phyloP scores from a whole-genome alignment of 768 basidiomycete genomes.

The Kwoniella sp. region DNA sequence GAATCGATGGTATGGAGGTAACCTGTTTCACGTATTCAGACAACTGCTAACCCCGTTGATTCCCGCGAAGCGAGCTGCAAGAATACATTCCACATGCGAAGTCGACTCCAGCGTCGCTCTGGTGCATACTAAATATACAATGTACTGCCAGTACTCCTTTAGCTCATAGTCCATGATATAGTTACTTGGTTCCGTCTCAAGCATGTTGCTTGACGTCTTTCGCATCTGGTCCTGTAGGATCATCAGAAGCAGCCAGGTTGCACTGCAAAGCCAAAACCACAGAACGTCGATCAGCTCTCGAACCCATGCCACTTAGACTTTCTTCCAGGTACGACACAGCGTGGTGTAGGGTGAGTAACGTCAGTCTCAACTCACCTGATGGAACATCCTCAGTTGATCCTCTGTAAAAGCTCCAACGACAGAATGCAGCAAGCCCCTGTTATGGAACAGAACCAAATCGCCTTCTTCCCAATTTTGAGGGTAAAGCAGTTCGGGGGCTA shows the following conservation, averaged over 20 bases:
- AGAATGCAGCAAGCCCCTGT: conserved; percentile 76
- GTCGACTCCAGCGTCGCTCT: too few relatives aligned
- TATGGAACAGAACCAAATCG: conserved; percentile 83
- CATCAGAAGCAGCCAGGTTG: conserved; percentile 78
- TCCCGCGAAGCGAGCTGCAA: too few relatives aligned
- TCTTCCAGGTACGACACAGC: too few relatives aligned
- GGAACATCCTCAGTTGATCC: conserved; percentile 70
- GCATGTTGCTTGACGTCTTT: conserved; percentile 70
- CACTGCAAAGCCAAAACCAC: conserved; percentile 57
- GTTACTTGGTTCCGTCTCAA: conserved; percentile 40
- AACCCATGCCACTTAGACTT: background rate
- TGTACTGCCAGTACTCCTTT: too few relatives aligned
- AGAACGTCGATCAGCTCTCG: background rate
- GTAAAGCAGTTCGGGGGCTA: conserved; percentile 85
- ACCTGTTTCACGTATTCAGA: too few relatives aligned
- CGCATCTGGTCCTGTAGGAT: conserved; percentile 68
- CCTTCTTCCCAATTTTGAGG: conserved; percentile 82
- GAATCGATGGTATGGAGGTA: too few relatives aligned
- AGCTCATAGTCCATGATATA: too few relatives aligned
- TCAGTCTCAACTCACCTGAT: conserved; percentile 62
- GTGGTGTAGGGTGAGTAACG: too few relatives aligned
- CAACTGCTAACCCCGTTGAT: too few relatives aligned
- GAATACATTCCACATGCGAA: too few relatives aligned
- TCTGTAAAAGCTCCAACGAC: conserved; percentile 73
- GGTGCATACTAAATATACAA: background rate